Evolutionary conservation across 2,329 filamentous ascomycete genomes (phyloP).

Genomic region (Tolypocladium sp.): DNA sequence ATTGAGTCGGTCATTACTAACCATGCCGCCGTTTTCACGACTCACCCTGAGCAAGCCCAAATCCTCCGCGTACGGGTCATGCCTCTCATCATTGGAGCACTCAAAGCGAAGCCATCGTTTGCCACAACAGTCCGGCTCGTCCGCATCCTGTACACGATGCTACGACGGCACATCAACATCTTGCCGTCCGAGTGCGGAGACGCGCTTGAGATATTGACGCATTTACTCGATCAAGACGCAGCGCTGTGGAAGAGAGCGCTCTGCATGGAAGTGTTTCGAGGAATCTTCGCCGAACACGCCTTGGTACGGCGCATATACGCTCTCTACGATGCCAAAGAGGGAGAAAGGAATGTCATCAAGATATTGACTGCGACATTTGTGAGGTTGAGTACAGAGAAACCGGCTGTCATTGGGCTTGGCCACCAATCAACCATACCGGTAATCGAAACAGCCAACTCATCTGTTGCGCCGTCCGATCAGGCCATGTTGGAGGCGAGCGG

Average conservation of each 20-base stretch:
- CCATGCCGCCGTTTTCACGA: conserved; percentile 69
- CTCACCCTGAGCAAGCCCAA: conserved; percentile 71
- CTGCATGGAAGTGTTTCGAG: conserved; percentile 84
- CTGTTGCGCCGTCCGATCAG: conserved; percentile 60
- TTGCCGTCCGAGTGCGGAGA: conserved; percentile 75
- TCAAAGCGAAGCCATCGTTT: conserved; percentile 74
- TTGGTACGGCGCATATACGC: conserved; percentile 73
- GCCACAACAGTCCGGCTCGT: conserved; percentile 73
- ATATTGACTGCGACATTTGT: conserved; percentile 83
- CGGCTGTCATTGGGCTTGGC: conserved; percentile 76
- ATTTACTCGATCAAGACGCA: conserved; percentile 80
- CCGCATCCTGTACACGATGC: conserved; percentile 72
- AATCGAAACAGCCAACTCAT: conserved; percentile 42
- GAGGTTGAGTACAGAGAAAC: conserved; percentile 86
- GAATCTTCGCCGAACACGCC: conserved; percentile 72
- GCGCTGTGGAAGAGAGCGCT: conserved; percentile 78
- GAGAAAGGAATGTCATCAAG: conserved; percentile 67
- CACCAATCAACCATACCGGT: conserved; percentile 79
- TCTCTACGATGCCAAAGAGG: conserved; percentile 66
- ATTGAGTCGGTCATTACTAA: conserved; percentile 86
- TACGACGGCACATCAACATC: conserved; percentile 68
- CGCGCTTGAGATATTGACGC: conserved; percentile 70
- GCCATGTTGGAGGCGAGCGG: conserved; percentile 84
- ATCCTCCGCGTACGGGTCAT: conserved; percentile 70
- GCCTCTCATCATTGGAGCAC: conserved; percentile 68